Evolutionary conservation across 139 green algal genomes (phyloP).

Genomic region (Monoraphidium neglectum): DNA sequence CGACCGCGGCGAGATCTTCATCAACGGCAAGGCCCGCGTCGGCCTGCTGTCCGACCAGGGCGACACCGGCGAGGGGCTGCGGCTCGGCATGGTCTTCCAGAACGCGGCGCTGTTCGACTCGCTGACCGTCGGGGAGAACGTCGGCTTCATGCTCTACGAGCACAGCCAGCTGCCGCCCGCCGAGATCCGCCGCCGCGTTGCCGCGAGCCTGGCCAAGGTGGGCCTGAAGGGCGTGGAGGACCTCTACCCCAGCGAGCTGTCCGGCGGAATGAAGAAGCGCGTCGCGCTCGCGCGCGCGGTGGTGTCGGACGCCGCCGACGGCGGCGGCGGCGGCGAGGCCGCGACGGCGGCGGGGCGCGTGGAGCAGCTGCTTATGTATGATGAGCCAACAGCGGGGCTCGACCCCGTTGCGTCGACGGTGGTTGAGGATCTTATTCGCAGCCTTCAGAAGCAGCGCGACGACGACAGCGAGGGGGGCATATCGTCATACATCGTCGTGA

Average conservation of each 20-base stretch:
- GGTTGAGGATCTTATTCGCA: conserved; percentile 96
- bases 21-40: conserved; percentile 71
- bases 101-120: conserved; percentile 98
- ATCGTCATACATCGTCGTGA: conserved; percentile 96
- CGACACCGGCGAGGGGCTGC: conserved; percentile 54
- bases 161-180: conserved; percentile 75
- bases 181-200: conserved; percentile 78
- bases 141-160: conserved; percentile 96
- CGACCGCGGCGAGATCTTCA: conserved; percentile 87
- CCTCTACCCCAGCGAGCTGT: conserved; percentile 91
- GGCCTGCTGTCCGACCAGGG: conserved; percentile 81
- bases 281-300: conserved; percentile 87
- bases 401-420: conserved; percentile 97
- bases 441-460: conserved; percentile 43
- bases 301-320: conserved; percentile 37
- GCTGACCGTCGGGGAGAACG: conserved; percentile 94
- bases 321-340: neutral
- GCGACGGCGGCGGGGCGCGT: no score
- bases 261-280: conserved; percentile 99
- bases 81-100: conserved; percentile 95
- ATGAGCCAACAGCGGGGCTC: conserved; percentile 97
- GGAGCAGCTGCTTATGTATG: conserved; percentile 97
- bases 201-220: conserved; percentile 82
- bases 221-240: conserved; percentile 91
- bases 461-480: conserved; percentile 61